phyloP scores from a whole-genome alignment of 2,329 filamentous ascomycete genomes.

The Sporothrix globosa region DNA sequence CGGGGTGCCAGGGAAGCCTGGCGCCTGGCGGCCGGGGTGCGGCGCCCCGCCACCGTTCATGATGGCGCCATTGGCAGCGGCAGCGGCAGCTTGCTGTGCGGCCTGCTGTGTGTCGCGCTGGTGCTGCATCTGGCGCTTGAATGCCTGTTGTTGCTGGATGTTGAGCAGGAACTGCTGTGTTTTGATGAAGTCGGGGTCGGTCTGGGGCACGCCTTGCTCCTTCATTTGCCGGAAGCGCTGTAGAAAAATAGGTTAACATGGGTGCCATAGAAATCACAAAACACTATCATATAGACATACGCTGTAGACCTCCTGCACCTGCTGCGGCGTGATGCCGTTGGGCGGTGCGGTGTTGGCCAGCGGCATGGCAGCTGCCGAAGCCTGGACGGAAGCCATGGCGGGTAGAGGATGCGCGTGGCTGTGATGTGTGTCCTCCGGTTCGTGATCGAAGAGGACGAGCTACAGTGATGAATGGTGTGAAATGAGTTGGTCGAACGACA shows the following conservation, averaged over 20 bases:
- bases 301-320: slow-evolving; percentile 70
- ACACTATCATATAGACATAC: slow-evolving; percentile 27
- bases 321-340: slow-evolving; percentile 71
- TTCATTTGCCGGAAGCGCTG: slow-evolving; percentile 93
- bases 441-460: slow-evolving; percentile 1
- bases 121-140: slow-evolving; percentile 47
- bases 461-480: background rate
- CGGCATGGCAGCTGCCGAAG: slow-evolving; percentile 65
- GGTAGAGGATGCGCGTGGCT: slow-evolving; percentile 30
- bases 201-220: slow-evolving; percentile 74
- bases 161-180: slow-evolving; percentile 72
- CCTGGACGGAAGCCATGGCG: slow-evolving; percentile 80
- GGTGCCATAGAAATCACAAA: background rate
- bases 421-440: slow-evolving; percentile 1
- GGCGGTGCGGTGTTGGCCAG: slow-evolving; percentile 66
- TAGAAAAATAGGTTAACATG: background rate
- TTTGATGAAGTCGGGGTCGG: slow-evolving; percentile 87
- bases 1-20: slow-evolving; percentile 38
- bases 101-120: slow-evolving; percentile 43
- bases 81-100: slow-evolving; percentile 31
- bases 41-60: slow-evolving; percentile 26
- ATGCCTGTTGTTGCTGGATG: slow-evolving; percentile 53
- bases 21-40: slow-evolving; percentile 46
- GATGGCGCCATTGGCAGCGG: slow-evolving; percentile 53
- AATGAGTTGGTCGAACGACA: background rate